Evolutionary conservation across 352 stramenopile genomes (phyloP).

Genomic region (Hyaloperonospora brassicae): DNA sequence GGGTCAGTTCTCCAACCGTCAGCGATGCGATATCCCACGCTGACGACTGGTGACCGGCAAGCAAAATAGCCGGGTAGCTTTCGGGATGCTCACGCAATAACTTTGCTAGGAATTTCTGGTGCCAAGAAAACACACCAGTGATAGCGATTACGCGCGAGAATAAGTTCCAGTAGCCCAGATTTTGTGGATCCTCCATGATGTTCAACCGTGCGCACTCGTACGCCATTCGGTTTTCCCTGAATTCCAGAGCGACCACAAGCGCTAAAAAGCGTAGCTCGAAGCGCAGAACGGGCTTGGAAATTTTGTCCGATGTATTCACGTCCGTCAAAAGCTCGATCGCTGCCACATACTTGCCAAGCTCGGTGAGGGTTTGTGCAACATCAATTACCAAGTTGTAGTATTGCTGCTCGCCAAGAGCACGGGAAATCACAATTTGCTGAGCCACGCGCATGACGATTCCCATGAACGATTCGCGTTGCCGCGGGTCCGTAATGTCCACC

Average conservation of each 20-base stretch:
- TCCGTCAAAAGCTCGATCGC: conserved; percentile 81
- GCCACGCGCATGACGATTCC: conserved; percentile 79
- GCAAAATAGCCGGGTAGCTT: conserved; percentile 70
- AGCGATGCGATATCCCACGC: conserved; percentile 81
- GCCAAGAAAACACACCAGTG: conserved; percentile 80
- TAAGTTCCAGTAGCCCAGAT: conserved; percentile 81
- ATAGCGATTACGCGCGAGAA: conserved; percentile 79
- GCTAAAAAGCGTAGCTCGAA: conserved; percentile 80
- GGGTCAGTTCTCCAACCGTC: conserved; percentile 75
- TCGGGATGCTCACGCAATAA: conserved; percentile 65
- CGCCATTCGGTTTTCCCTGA: conserved; percentile 82
- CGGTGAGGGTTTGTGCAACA: conserved; percentile 66
- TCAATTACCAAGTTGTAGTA: conserved; percentile 80
- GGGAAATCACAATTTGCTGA: conserved; percentile 74
- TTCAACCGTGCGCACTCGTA: conserved; percentile 83
- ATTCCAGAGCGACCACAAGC: conserved; percentile 76
- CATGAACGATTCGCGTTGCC: conserved; percentile 74
- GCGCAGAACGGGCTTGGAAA: conserved; percentile 52
- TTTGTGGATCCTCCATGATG: conserved; percentile 76
- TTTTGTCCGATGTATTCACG: conserved; percentile 83
- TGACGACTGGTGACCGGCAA: conserved; percentile 76
- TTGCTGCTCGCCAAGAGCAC: conserved; percentile 56
- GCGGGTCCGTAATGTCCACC: conserved; percentile 67
- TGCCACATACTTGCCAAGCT: conserved; percentile 73
- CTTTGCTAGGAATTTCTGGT: conserved; percentile 84